phyloP scores from a whole-genome alignment of 371 early-diverging fungal genomes.

The Mucor piriformis region DNA sequence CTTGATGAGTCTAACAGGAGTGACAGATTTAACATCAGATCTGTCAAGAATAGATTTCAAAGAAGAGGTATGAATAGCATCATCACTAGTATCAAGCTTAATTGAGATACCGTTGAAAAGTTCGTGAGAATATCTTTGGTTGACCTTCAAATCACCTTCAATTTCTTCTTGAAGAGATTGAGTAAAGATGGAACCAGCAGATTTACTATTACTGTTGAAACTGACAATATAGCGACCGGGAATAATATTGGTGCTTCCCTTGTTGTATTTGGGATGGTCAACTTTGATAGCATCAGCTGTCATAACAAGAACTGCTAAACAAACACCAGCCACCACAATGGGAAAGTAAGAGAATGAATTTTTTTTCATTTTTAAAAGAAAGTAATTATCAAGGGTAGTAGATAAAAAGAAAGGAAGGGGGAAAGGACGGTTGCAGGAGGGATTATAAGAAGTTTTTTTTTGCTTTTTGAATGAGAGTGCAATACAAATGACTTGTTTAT shows the following conservation, averaged over 20 bases:
- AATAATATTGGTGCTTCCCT: conserved; percentile 10
- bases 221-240: conserved; percentile 45
- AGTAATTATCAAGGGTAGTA: not conserved
- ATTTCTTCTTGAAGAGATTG: conserved; percentile 28
- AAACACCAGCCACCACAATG: conserved; percentile 33
- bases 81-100: conserved; percentile 21
- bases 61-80: conserved; percentile 14
- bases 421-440: not conserved
- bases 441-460: not conserved
- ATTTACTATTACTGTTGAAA: conserved; percentile 17
- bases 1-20: conserved; percentile 30
- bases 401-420: conserved; percentile 1
- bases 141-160: conserved; percentile 25
- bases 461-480: not conserved
- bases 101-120: conserved; percentile 43
- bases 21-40: conserved; percentile 28
- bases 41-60: conserved; percentile 28
- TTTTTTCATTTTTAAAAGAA: conserved; percentile 23
- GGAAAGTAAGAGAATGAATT: conserved; percentile 26
- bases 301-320: conserved; percentile 29
- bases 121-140: conserved; percentile 29
- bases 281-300: conserved; percentile 24
- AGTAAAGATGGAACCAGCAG: conserved; percentile 16
- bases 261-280: conserved; percentile 29
- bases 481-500: not conserved